Evolutionary conservation across 1,284 basidiomycete genomes (phyloP).

Genomic region (Fomitopsis schrenkii): DNA sequence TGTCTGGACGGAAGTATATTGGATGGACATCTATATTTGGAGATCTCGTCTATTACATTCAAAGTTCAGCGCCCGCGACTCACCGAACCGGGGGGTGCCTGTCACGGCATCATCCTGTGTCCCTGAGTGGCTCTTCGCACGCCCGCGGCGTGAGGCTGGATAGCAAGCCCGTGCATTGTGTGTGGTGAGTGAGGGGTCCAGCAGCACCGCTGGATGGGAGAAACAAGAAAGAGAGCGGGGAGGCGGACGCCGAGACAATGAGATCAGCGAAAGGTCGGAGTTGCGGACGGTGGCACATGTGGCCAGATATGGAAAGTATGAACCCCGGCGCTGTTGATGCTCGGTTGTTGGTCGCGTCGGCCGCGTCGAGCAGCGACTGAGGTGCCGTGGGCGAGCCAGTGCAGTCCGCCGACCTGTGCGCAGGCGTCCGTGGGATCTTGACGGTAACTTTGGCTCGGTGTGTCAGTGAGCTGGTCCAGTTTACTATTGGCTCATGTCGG

Average conservation of each 20-base stretch:
- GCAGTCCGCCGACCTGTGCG: not conserved
- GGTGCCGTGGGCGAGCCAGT: conserved; percentile 5
- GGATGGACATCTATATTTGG: not conserved
- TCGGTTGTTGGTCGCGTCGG: not conserved
- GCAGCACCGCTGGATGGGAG: not conserved
- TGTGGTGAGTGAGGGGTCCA: not conserved
- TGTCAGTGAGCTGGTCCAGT: conserved; percentile 14
- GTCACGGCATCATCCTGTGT: not conserved
- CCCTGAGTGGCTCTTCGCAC: conserved; percentile 1
- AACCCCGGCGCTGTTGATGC: not conserved
- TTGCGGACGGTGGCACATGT: conserved; percentile 2
- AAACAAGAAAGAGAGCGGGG: not conserved
- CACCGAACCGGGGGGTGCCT: not conserved
- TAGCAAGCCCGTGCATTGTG: no score
- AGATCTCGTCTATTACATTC: not conserved
- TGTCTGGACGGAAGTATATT: not conserved
- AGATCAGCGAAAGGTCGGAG: conserved; percentile 9
- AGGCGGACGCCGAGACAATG: not conserved
- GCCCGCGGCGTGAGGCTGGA: not conserved
- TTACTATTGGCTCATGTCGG: conserved; percentile 21
- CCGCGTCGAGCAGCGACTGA: conserved; percentile 2
- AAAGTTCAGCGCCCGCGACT: not conserved
- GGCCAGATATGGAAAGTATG: not conserved
- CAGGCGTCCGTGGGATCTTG: not conserved
- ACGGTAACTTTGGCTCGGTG: not conserved